Base-by-base conservation (phyloP, 1,139 yeast genomes). In the Kodamaea ohmeri region DNA sequence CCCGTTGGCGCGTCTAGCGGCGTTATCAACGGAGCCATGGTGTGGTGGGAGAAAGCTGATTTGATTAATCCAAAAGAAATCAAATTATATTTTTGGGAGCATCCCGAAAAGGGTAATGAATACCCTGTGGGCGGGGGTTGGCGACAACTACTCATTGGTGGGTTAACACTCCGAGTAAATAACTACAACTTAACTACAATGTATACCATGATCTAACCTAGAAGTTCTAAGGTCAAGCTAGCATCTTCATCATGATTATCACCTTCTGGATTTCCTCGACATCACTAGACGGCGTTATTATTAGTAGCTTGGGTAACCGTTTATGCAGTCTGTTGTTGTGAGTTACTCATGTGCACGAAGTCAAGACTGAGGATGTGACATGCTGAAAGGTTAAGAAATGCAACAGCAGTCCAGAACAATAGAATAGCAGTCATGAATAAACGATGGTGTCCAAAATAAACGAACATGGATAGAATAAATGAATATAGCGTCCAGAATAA, bases 21-120 rank as follows among this genome's bases (percentile, higher is more conserved):
- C 30, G 44, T 38, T 19, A 41, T 41, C 37, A 36, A 39, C 35
- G 39, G 35, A 26, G 44, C 39, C 44, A 41, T 40, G 34, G 30
- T 35, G 27, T 4, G 8, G 32, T 24, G 24, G 38, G 27, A 26
- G 25, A 22, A 28, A 28, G 25, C 34, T 31, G 34, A 31, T 31
- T 31, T 31, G 34, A 31, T 33, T 25, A 25, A 13, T 4, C 28
- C 35, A 25, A 33, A 33, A 33, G 35, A 33, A 25, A 33, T 17
- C 22, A 33, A 14, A n/a, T 21, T 31, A 11, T 31, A 25, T 31
- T 31, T 31, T 21, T 31, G 12, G 25, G 32, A 18, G 21, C 32
- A 29, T 9, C 26, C 34, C 26, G 19, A 31, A n/a, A 31, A 31
- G 26, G 34, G 34, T 13, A 31, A 31, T 17, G 34, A 12, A 31